Conservation (phyloP, 1,139 yeast species). For the Taphrina confusa region DNA sequence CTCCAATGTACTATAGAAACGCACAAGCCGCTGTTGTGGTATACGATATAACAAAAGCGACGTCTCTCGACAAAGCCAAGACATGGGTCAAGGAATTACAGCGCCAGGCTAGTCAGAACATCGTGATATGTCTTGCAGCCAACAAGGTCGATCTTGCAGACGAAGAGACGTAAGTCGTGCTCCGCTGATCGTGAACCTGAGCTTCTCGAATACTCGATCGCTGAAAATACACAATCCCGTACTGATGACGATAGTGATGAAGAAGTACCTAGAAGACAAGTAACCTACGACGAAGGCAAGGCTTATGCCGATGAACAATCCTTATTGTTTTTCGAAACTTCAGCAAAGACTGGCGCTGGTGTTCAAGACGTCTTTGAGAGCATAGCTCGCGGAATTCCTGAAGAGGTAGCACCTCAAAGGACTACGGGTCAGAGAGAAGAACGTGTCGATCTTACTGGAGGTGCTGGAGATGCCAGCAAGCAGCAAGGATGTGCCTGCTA, state of each 20-base stretch:
- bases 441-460: constrained; percentile 29
- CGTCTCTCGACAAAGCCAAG: constrained; percentile 96
- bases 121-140: constrained; percentile 90
- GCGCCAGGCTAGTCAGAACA: constrained; percentile 89
- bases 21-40: constrained; percentile 99
- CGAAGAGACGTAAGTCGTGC: constrained; percentile 43
- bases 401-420: constrained; percentile 16
- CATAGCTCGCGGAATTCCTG: constrained; percentile 55
- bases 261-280: constrained; percentile 58
- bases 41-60: constrained; percentile 93
- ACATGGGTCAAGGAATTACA: constrained; percentile 98
- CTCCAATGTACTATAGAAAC: constrained; percentile 96
- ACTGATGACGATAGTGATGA: constrained; percentile 10
- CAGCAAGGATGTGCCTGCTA: constrained; percentile 31
- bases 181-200: too few species aligned
- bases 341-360: constrained; percentile 89
- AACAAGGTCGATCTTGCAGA: constrained; percentile 73
- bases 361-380: constrained; percentile 91
- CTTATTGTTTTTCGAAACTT: constrained; percentile 85
- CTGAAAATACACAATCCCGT: background rate
- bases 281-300: constrained; percentile 84
- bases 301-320: constrained; percentile 81
- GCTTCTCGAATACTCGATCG: too few species aligned
- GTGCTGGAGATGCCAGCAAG: constrained; percentile 17
- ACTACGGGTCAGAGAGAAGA: constrained; percentile 29